phyloP scores from a whole-genome alignment of 768 basidiomycete genomes.

The Leccinellum albellum region DNA sequence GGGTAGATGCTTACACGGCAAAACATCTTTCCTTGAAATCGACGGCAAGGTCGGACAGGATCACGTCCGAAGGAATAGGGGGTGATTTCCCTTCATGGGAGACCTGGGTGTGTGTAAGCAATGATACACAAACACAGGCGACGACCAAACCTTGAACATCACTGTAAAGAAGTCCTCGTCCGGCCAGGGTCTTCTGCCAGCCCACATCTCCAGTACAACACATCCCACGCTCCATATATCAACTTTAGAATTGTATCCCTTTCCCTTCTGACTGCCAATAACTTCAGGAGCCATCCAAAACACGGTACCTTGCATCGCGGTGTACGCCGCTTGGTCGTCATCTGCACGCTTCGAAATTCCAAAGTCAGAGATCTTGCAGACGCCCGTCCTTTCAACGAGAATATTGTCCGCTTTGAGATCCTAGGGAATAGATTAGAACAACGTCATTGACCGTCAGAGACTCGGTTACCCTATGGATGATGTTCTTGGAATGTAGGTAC shows the following conservation, averaged over 20 bases:
- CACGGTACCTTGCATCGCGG: constrained; percentile 95
- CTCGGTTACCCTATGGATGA: constrained; percentile 80
- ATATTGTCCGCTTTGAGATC: constrained; percentile 99
- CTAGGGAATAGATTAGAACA: constrained; percentile 37
- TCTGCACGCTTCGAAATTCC: constrained; percentile 97
- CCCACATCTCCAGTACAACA: constrained; percentile 99
- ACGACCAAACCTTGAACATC: constrained; percentile 77
- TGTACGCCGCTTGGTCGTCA: constrained; percentile 78
- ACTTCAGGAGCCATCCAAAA: constrained; percentile 99
- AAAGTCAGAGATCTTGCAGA: constrained; percentile 98
- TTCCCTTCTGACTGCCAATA: constrained; percentile 71
- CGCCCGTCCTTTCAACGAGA: constrained; percentile 85
- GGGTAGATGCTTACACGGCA: constrained; percentile 59
- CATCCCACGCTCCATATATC: constrained; percentile 99
- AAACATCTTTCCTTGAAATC: constrained; percentile 90
- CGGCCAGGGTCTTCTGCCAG: constrained; percentile 92
- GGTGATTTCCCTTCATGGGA: constrained; percentile 83
- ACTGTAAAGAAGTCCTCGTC: constrained; percentile 88
- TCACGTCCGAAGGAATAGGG: constrained; percentile 82
- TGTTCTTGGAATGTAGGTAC: constrained; percentile 88
- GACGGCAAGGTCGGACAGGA: constrained; percentile 68
- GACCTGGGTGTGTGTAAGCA: constrained; percentile 46
- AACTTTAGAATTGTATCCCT: constrained; percentile 94
- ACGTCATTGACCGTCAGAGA: neutral
- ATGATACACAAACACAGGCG: neutral